Evolutionary conservation across 2,329 filamentous ascomycete genomes (phyloP), one percentile per base, ranked within the genome.

Genomic region (Penicillium sp.): DNA sequence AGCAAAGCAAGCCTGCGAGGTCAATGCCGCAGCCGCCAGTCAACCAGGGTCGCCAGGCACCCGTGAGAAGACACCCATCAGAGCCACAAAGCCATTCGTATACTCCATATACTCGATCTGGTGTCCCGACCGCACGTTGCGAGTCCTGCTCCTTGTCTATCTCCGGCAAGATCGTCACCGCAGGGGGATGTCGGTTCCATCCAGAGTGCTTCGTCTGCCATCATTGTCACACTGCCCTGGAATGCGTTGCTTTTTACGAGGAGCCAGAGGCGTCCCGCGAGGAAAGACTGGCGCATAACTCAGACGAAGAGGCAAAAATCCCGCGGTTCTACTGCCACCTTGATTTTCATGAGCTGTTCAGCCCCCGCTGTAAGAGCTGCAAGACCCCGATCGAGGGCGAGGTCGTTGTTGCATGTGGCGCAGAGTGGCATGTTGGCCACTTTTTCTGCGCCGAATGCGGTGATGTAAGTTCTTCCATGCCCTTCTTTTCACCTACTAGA

Each of bases 371-470:
- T 83, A 95, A 95, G 78, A 92, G 91, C 75, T 99, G 95, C 84
- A 92, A 90, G 75, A 99, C 95, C 7, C 94, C 95, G 3, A 99
- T 99, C 70, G 88, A 98, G 66, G 93, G 93, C 43, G 93, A 98
- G 77, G 92, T 98, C 66, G 88, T 97, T 35, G 89, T 97, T 14
- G 95, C 95, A 1, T 91, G 96, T 57, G 95, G 95, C 1, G 86
- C 89, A n/a, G 92, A 96, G 77, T 99, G 92, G 91, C 95, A 99
- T 75, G 90, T 91, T 54, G 95, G 95, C 0, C 95, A 99, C 78
- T 99, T 99, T 80, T 99, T 99, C 84, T 99, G 95, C 73, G 95
- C 95, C 43, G 92, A 99, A 81, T 99, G 95, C 73, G 95, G 95
- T 66, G 94, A 99, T 78, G 79, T 81, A 74, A 60, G 78, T 63